Evolutionary conservation across 2,329 filamentous ascomycete genomes (phyloP), one percentile per base, ranked within the genome.

Genomic region (Cladosporium oxysporum): DNA sequence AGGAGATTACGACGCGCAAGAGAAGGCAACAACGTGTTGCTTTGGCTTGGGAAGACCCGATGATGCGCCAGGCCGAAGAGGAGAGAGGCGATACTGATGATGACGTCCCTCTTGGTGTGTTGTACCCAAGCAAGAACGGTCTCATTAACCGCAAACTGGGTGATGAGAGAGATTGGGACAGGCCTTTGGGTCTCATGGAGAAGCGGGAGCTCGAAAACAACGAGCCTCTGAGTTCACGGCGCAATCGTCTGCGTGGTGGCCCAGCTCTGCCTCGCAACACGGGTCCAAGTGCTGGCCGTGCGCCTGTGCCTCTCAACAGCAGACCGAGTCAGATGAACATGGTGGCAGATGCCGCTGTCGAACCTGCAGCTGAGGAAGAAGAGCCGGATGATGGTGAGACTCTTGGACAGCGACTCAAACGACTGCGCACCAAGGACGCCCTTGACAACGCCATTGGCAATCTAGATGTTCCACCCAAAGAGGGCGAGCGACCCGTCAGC

Each of bases 201-300:
- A 88, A 87, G 72, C 88, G 92, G 57, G 90, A 96, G 66, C 81
- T 95, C 70, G 95, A 99, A 76, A 95, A 99, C 73, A 95, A 93
- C 64, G 95, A 98, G 76, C 93, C 95, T 0, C 82, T 97, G 23
- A 93, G 90, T 72, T 85, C 85, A 47, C 89, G 93, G 2, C 88
- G 91, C 58, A 90, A 90, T 49, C 85, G 93, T 65, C 83, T 97
- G 7, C 85, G 89, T 52, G 91, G 91, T 44, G 83, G 59, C 5
- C 58, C 64, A 4, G 52, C 59, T 16, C 58, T 85, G 18, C 44
- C 63, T 65, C 63, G 63, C 33, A 64, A 64, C 16, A 50, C 69
- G 53, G 71, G 70, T 31, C 44, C 68, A 12, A 72, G 71, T 35
- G 71, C 73, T 16, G 66, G 62, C 11, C 76, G 72, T 60, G 72